These are phyloP conservation scores for Debaryomycetaceae sp. DNA, from an alignment of 1,139 yeast genomes.

Conservation along the genomic window DNA sequence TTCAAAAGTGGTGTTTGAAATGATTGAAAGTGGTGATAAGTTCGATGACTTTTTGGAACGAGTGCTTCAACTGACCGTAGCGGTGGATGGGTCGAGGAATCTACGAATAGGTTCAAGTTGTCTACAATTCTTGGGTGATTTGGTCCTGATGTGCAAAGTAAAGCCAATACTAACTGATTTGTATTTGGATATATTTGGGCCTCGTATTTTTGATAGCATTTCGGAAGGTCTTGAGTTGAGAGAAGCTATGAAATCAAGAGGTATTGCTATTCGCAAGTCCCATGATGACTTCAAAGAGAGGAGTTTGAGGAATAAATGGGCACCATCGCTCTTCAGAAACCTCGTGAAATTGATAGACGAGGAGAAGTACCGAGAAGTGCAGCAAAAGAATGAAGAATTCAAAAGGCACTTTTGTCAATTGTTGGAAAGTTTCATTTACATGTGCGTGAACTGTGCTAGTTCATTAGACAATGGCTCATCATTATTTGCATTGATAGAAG, in stretches of 20 bases:
- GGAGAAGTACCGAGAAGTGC: not conserved
- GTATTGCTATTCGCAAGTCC: not conserved
- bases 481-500: not conserved
- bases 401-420: not conserved
- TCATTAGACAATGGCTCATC: not conserved
- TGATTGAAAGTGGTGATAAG: constrained; percentile 10
- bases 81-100: constrained; percentile 4
- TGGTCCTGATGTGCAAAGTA: not conserved
- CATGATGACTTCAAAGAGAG: not conserved
- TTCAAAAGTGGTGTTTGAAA: constrained; percentile 3
- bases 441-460: not conserved
- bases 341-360: not conserved
- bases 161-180: not conserved
- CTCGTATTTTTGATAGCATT: not conserved
- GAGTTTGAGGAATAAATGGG: not conserved
- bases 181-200: not conserved
- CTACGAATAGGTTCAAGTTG: constrained; percentile 1
- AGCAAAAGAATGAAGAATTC: not conserved
- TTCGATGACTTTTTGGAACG: constrained; percentile 20
- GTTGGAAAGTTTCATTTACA: not conserved
- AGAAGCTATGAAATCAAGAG: not conserved
- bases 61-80: constrained; percentile 13
- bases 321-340: not conserved
- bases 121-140: not conserved
- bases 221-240: not conserved